These are phyloP conservation scores for Rhizopus arrhizus DNA, from an alignment of 371 early-diverging fungal species.

Conservation along the genomic window DNA sequence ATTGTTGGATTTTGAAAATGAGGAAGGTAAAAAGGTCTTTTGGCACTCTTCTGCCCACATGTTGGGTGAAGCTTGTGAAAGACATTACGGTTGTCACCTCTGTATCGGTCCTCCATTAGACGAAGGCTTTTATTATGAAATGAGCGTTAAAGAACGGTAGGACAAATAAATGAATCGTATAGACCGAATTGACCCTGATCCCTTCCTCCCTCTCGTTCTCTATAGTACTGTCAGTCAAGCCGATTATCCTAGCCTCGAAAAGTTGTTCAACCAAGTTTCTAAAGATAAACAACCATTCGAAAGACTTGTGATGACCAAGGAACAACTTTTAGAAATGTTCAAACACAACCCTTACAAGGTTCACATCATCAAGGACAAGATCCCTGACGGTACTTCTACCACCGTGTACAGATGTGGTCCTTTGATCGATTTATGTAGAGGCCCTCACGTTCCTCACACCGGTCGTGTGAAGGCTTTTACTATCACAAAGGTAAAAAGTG, in stretches of 20 bases:
- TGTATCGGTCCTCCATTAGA: conserved; percentile 99
- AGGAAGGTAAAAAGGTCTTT: conserved; percentile 95
- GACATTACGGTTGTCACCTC: conserved; percentile 94
- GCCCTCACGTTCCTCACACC: conserved; percentile 98
- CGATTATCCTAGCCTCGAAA: conserved; percentile 90
- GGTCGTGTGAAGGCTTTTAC: conserved; percentile 94
- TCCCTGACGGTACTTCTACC: conserved; percentile 93
- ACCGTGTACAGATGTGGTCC: conserved; percentile 99
- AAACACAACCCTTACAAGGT: conserved; percentile 96
- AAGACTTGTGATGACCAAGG: conserved; percentile 89
- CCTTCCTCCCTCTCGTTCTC: neutral
- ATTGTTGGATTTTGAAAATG: conserved; percentile 94
- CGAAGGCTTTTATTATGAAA: conserved; percentile 99
- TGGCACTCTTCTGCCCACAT: conserved; percentile 99
- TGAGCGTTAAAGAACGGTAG: conserved; percentile 80
- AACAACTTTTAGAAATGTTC: conserved; percentile 96
- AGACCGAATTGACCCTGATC: neutral
- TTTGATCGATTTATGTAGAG: conserved; percentile 98
- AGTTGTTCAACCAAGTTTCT: conserved; percentile 81
- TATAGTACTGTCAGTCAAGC: conserved; percentile 71
- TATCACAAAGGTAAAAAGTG: conserved; percentile 73
- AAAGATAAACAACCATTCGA: conserved; percentile 97
- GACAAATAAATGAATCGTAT: neutral
- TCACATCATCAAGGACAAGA: conserved; percentile 89
- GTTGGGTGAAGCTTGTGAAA: conserved; percentile 97